These are phyloP conservation scores for Podosphaera fusca DNA, from an alignment of 2,329 filamentous ascomycete species.

Conservation along the genomic window DNA sequence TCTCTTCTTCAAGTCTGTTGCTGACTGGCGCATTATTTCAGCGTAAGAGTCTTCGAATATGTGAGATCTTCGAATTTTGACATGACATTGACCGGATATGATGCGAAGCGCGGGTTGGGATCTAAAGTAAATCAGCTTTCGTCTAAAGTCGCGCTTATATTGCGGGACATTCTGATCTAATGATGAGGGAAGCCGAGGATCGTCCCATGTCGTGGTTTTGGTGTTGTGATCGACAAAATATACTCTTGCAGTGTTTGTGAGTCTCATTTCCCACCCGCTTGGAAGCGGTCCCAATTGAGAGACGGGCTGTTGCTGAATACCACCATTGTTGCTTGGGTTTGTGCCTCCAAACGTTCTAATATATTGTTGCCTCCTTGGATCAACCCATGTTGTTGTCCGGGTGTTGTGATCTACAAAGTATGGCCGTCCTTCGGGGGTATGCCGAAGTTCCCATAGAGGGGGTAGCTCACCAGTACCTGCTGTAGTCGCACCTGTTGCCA, in stretches of 20 bases:
- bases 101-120: conserved; percentile 93
- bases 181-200: conserved; percentile 81
- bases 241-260: conserved; percentile 90
- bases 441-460: conserved; percentile 86
- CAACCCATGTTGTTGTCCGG: conserved; percentile 93
- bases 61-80: conserved; percentile 87
- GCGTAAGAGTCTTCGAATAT: conserved; percentile 99
- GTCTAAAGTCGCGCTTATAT: conserved; percentile 96
- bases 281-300: conserved; percentile 87
- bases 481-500: conserved; percentile 85
- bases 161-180: conserved; percentile 95
- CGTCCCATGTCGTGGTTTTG: conserved; percentile 98
- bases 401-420: conserved; percentile 99
- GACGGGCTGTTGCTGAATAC: conserved; percentile 90
- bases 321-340: conserved; percentile 57
- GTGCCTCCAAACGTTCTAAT: conserved; percentile 91
- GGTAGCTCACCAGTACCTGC: conserved; percentile 87
- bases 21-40: conserved; percentile 90
- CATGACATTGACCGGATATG: conserved; percentile 86
- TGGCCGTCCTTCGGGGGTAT: conserved; percentile 78
- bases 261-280: conserved; percentile 97
- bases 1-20: conserved; percentile 89
- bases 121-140: conserved; percentile 97
- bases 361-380: conserved; percentile 89
- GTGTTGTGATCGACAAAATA: conserved; percentile 99